Conservation (phyloP, 1,139 yeast genomes). For the Nadsonia starkeyi-henricii region DNA sequence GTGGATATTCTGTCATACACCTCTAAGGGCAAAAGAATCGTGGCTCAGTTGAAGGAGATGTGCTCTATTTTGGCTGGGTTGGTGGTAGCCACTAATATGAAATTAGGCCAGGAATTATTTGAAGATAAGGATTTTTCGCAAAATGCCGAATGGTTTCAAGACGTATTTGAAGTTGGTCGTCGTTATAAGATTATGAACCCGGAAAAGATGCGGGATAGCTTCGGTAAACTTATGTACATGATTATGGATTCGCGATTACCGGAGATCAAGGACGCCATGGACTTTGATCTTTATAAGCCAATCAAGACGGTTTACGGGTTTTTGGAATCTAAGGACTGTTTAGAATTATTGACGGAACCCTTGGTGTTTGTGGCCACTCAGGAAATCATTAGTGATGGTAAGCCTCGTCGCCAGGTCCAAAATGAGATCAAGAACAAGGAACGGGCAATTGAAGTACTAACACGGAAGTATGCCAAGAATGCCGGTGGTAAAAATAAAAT, state of each 20-base stretch:
- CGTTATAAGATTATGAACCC: constrained; percentile 72
- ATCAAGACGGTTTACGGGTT: constrained; percentile 43
- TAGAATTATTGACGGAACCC: constrained; percentile 38
- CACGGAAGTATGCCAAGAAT: constrained; percentile 26
- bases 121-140: constrained; percentile 49
- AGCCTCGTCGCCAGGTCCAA: constrained; percentile 37
- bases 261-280: constrained; percentile 52
- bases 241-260: constrained; percentile 66
- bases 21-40: constrained; percentile 51
- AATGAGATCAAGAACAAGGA: constrained; percentile 49
- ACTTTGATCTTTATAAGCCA: constrained; percentile 57
- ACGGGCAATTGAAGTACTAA: constrained; percentile 42
- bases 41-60: constrained; percentile 53
- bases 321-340: constrained; percentile 26
- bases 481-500: constrained; percentile 12
- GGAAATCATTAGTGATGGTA: constrained; percentile 45
- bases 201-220: constrained; percentile 57
- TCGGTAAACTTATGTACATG: constrained; percentile 65
- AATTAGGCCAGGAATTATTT: constrained; percentile 46
- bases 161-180: constrained; percentile 58
- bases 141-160: constrained; percentile 55
- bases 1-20: constrained; percentile 52
- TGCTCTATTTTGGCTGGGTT: constrained; percentile 63
- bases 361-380: constrained; percentile 46
- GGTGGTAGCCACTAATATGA: constrained; percentile 59